Evolutionary conservation across 495 filamentous ascomycete genomes (phyloP).

Genomic region (Glonium stellatum): DNA sequence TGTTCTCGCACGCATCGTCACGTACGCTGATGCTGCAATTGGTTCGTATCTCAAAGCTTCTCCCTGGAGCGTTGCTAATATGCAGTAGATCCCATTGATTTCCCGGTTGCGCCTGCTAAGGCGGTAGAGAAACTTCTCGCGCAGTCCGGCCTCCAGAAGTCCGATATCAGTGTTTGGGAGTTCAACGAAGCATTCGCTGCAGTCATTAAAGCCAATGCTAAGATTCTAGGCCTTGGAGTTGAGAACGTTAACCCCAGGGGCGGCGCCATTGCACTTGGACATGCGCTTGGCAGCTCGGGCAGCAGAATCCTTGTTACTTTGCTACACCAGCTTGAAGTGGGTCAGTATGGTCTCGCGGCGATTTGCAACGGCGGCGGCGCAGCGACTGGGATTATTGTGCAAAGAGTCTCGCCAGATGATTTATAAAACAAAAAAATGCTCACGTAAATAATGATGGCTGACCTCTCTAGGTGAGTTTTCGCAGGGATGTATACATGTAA

Average conservation of each 20-base stretch:
- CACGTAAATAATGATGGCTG: too few species aligned
- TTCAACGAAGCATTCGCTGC: constrained; percentile 98
- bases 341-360: constrained; percentile 89
- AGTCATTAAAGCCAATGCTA: constrained; percentile 90
- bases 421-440: not conserved
- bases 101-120: constrained; percentile 86
- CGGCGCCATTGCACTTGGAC: constrained; percentile 89
- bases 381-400: constrained; percentile 85
- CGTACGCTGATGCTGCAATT: constrained; percentile 82
- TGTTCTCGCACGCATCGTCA: constrained; percentile 76
- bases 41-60: constrained; percentile 9
- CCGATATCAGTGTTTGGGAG: constrained; percentile 90
- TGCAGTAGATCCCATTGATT: constrained; percentile 74
- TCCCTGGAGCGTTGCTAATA: not conserved
- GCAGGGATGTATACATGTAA: too few species aligned
- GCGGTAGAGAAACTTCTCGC: constrained; percentile 86
- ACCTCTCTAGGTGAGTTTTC: too few species aligned
- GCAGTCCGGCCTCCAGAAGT: constrained; percentile 78
- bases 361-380: constrained; percentile 97
- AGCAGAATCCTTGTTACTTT: constrained; percentile 86
- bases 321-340: constrained; percentile 80
- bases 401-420: constrained; percentile 50
- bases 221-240: constrained; percentile 73
- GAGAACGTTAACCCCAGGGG: constrained; percentile 81
- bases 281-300: constrained; percentile 89